phyloP scores from a whole-genome alignment of 805 yeast species.

The Naumovozyma castellii region DNA sequence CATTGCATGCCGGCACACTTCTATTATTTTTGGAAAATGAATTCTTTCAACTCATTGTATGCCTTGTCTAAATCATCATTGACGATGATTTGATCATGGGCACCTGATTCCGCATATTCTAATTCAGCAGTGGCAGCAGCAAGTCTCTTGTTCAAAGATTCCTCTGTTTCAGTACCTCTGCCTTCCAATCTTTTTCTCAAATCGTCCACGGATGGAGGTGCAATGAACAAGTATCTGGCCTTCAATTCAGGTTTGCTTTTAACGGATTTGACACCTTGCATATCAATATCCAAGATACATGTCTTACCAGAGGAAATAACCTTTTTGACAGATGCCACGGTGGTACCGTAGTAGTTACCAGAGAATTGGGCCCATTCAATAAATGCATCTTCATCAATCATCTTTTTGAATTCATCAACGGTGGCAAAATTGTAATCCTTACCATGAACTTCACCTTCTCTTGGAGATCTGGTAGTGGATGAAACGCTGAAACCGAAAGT shows the following conservation, averaged over 20 bases:
- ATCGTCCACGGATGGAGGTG: slow-evolving; percentile 86
- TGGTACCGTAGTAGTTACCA: slow-evolving; percentile 95
- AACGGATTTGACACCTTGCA: slow-evolving; percentile 96
- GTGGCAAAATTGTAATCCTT: slow-evolving; percentile 80
- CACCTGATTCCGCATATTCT: slow-evolving; percentile 83
- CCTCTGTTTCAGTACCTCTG: slow-evolving; percentile 93
- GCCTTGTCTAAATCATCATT: slow-evolving; percentile 90
- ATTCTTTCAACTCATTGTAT: slow-evolving; percentile 67
- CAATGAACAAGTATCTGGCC: slow-evolving; percentile 77
- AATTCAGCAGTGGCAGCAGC: slow-evolving; percentile 81
- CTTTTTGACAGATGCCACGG: slow-evolving; percentile 70
- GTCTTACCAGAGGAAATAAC: slow-evolving; percentile 50
- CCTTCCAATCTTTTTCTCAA: slow-evolving; percentile 66
- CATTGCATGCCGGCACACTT: no score
- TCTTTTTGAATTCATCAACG: slow-evolving; percentile 67
- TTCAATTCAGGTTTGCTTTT: slow-evolving; percentile 63
- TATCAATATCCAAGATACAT: slow-evolving; percentile 93
- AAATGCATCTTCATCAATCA: slow-evolving; percentile 68
- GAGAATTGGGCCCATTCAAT: slow-evolving; percentile 98
- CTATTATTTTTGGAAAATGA: slow-evolving; percentile 42
- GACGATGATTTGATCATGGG: slow-evolving; percentile 81
- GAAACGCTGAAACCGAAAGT: slow-evolving; percentile 91
- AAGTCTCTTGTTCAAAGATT: slow-evolving; percentile 73
- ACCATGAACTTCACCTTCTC: slow-evolving; percentile 86
- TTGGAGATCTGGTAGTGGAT: slow-evolving; percentile 76